Evolutionary conservation across 768 basidiomycete species (phyloP), one percentile per base, ranked within the genome.

Genomic region (Rhodotorula toruloides): DNA sequence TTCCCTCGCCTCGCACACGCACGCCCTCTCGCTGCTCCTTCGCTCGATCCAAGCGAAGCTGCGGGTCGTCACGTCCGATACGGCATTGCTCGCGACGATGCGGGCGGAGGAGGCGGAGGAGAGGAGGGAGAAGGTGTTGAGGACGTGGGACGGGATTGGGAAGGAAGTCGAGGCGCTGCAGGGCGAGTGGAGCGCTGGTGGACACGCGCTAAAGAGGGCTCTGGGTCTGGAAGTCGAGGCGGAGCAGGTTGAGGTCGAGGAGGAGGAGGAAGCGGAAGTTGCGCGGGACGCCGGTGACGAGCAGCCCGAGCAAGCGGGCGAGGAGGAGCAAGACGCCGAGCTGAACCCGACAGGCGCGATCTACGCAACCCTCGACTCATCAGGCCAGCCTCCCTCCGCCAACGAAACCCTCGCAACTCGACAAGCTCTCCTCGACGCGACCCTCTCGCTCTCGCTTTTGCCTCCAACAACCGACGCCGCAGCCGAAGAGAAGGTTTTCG

Each of bases 371-470:
- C 42, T 61, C 37, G 68, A 65, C 44, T 32, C 37, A 27, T 27
- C 44, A 9, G 54, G 39, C 44, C 6, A 31, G 29, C 9, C 42
- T 1, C 25, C 10, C 6, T 21, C 25, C 0, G 25, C n/a, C 29
- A 61, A 57, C 13, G 49, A n/a, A 36, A 65, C 48, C 12, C 19
- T 58, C 32, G 25, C 21, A 1, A 36, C 47, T 8, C 60, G 66
- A 7, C 66, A 67, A 29, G 60, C 66, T 11, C 9, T 67, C 12
- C 49, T 67, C 49, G 66, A 67, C 47, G 66, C 66, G 16, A 50
- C 60, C 0, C 53, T 62, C 16, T 67, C 66, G 12, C 27, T 32
- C 40, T 63, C 61, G 17, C 52, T 61, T 21, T 40, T 32, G 3
- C 53, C 50, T 22, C 57, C 53, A 1, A 19, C 39, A 5, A 19